A percentile compares a stretch with the other conserved stretches of the same genome.
Evolutionary conservation across 2,329 filamentous ascomycete species (phyloP).

Genomic region (Paecilomyces dactylethromorphus): DNA sequence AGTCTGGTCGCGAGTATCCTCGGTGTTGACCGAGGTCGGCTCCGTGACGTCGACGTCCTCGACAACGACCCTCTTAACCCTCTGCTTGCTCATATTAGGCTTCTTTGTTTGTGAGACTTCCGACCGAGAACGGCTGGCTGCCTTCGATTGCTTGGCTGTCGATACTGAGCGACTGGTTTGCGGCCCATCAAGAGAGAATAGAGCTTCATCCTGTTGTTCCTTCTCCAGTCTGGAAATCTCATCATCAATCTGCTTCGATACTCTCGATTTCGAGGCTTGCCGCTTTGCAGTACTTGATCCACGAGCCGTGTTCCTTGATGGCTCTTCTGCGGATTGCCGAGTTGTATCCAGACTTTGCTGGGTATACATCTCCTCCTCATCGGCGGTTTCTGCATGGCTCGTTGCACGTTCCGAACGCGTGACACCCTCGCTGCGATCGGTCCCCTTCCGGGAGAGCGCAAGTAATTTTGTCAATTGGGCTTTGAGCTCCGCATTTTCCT

Average conservation of each 20-base stretch:
- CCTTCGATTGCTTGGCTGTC: conserved; percentile 14
- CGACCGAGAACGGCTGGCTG: conserved; percentile 11
- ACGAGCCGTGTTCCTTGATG: conserved; percentile 22
- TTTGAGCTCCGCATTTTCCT: conserved; percentile 34
- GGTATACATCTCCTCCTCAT: conserved; percentile 26
- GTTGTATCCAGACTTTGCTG: conserved; percentile 21
- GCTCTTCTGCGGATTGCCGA: conserved; percentile 22
- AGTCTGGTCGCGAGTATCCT: conserved; percentile 20
- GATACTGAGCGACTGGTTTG: conserved; percentile 13
- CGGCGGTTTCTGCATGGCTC: conserved; percentile 18
- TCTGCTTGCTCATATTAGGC: conserved; percentile 32
- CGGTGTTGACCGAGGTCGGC: conserved; percentile 20
- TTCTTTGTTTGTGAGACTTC: conserved; percentile 18
- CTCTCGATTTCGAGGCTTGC: conserved; percentile 21
- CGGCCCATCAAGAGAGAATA: conserved; percentile 31
- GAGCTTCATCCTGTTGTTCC: conserved; percentile 30
- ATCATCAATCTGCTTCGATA: conserved; percentile 29
- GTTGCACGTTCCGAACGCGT: conserved; percentile 13
- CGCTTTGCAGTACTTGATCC: conserved; percentile 16
- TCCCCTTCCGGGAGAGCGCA: conserved; percentile 11
- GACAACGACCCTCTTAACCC: conserved; percentile 30
- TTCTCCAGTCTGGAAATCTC: conserved; percentile 30
- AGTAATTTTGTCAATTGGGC: conserved; percentile 24
- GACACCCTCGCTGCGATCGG: conserved; percentile 20
- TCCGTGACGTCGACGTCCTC: conserved; percentile 26